Base-by-base conservation (phyloP, 2,329 filamentous ascomycete genomes). In the Fusarium goolgardi region DNA sequence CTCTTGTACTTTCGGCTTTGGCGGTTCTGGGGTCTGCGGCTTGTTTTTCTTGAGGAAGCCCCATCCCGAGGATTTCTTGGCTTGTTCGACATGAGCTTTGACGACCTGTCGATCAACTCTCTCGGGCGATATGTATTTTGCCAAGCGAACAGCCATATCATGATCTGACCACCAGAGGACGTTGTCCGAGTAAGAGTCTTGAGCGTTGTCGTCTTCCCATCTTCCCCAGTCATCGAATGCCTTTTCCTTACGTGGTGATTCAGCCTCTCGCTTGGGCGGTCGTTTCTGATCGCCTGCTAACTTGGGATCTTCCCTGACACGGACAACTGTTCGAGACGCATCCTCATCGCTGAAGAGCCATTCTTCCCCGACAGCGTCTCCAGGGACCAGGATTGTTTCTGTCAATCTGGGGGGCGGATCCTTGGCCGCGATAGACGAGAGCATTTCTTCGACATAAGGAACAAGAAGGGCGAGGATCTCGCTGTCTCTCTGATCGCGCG, bases 101-200 rank as follows among this genome's bases (percentile, higher is more conserved):
- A 80, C 74, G 0, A 73, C 67, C n/a, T 70, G 72, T 9, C 75
- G 70, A 34, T 77, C 72, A 4, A 75, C 34, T 3, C 49, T 31
- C 13, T 76, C 67, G 1, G 83, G 82, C 59, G 81, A 79, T 5
- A 86, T 71, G 52, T 81, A 78, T 6, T 67, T 75, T 13, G 83
- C 83, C 13, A 86, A 71, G 1, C 84, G 80, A 10, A 62, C 65
- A 1, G 84, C 83, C 79, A 83, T 79, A 3, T 71, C 74, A 57
- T 82, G 82, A 46, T 86, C 82, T 2, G 65, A 67, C 80, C 82
- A 86, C 83, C 84, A 86, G 58, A 81, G 77, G 5, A 65, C 43
- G 10, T 61, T 60, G 4, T 47, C 34, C 25, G 55, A 20, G 3
- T 55, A 5, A 1, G 60, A 56, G 6, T 47, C 20, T 2, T 58